A percentile compares a stretch with the other conserved stretches of the same genome.
These are phyloP conservation scores for Kewa caespitosa DNA, from an alignment of 179 eudicot genomes.

Conservation along the genomic window DNA sequence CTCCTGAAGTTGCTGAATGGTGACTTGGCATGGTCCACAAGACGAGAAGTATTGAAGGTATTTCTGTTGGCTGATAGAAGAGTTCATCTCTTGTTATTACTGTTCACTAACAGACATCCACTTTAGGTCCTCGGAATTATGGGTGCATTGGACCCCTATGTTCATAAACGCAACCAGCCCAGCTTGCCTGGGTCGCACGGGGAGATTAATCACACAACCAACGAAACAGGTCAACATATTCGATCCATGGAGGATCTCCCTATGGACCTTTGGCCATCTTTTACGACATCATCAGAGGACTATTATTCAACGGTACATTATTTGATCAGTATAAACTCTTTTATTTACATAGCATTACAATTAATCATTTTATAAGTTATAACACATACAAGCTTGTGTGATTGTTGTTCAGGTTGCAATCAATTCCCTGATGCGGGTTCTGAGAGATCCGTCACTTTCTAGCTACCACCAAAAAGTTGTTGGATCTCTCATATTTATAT, in stretches of 20 bases:
- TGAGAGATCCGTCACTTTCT: constrained; percentile 92
- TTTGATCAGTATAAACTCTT: neutral
- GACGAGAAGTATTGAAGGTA: constrained; percentile 96
- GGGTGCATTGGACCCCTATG: constrained; percentile 99
- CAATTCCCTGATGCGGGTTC: constrained; percentile 95
- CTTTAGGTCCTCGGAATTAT: constrained; percentile 91
- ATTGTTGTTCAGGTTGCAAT: constrained; percentile 75
- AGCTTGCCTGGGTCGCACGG: constrained; percentile 80
- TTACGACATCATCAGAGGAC: constrained; percentile 96
- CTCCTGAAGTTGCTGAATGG: constrained; percentile 94
- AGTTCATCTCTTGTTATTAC: neutral
- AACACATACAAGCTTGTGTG: constrained; percentile 5
- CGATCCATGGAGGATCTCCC: constrained; percentile 87
- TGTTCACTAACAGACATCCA: neutral
- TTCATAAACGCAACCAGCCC: constrained; percentile 85
- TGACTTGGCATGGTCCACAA: constrained; percentile 94
- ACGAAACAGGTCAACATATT: constrained; percentile 81
- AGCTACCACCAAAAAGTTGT: constrained; percentile 96
- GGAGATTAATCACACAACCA: constrained; percentile 67
- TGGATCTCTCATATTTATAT: constrained; percentile 91
- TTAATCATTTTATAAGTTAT: neutral
- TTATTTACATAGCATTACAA: neutral
- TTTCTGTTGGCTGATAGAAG: neutral
- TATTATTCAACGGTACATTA: constrained; percentile 83
- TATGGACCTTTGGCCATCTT: constrained; percentile 94